Conservation (phyloP, 306 rosid species). For the Gastrolobium bilobum region DNA sequence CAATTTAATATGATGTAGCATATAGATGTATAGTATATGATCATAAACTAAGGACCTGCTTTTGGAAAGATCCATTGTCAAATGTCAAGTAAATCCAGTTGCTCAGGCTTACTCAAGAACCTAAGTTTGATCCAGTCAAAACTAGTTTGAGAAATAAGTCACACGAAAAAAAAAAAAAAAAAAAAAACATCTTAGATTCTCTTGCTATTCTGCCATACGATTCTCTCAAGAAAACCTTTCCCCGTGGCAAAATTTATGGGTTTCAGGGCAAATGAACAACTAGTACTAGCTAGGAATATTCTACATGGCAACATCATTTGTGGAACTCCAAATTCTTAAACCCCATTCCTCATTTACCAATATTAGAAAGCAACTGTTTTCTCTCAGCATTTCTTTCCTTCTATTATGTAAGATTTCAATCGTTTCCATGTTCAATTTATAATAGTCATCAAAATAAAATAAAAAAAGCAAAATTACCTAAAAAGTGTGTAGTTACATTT, state of each 20-base stretch:
- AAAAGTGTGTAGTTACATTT: background rate
- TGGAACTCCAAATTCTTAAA: conserved; percentile 13
- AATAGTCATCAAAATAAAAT: conserved; percentile 18
- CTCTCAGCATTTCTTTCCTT: background rate
- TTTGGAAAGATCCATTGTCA: conserved; percentile 35
- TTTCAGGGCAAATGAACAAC: background rate
- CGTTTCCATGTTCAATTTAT: background rate
- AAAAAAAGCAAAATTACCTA: background rate
- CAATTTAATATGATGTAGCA: conserved; percentile 16
- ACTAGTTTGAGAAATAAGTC: conserved; percentile 16
- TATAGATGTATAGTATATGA: conserved; percentile 12
- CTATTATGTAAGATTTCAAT: background rate
- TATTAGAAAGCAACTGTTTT: conserved; percentile 10
- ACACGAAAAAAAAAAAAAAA: no score
- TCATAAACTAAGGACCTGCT: conserved; percentile 24
- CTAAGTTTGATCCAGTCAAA: conserved; percentile 41
- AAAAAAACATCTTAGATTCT: no score
- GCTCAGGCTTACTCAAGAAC: conserved; percentile 35
- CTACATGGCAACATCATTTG: conserved; percentile 33
- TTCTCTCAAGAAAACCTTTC: background rate
- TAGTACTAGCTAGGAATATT: background rate
- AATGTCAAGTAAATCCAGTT: conserved; percentile 34
- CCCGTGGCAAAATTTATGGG: conserved; percentile 7
- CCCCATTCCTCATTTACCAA: background rate
- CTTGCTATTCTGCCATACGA: background rate